A percentile compares a stretch with the other conserved stretches of the same genome.
Evolutionary conservation across 1,139 yeast genomes (phyloP).

Genomic region (Geotrichum histeridarum): DNA sequence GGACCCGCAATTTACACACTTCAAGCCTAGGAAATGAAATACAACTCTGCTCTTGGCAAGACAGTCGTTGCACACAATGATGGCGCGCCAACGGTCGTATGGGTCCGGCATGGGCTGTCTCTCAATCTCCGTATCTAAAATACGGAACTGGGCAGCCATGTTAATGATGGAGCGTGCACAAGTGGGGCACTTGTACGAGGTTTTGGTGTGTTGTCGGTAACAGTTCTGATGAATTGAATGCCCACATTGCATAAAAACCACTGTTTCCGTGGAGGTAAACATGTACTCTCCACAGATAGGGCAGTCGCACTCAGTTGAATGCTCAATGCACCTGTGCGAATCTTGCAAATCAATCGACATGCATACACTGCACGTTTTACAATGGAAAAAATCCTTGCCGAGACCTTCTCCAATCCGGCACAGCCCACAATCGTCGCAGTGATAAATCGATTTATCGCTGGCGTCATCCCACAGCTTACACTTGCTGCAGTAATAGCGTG

Average conservation of each 20-base stretch:
- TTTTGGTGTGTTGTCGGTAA: slow-evolving; percentile 70
- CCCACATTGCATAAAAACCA: slow-evolving; percentile 90
- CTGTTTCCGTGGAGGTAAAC: slow-evolving; percentile 79
- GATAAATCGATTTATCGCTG: slow-evolving; percentile 73
- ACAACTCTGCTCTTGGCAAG: slow-evolving; percentile 70
- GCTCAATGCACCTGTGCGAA: slow-evolving; percentile 76
- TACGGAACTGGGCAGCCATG: slow-evolving; percentile 83
- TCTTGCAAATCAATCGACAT: slow-evolving; percentile 72
- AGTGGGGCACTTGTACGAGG: slow-evolving; percentile 84
- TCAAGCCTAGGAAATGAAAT: slow-evolving; percentile 81
- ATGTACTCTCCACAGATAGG: slow-evolving; percentile 90
- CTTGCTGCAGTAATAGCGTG: slow-evolving; percentile 67
- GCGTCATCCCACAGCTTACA: slow-evolving; percentile 78
- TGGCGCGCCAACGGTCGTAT: slow-evolving; percentile 67
- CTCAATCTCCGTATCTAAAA: slow-evolving; percentile 74
- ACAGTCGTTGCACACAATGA: slow-evolving; percentile 83
- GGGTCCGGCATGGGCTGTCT: slow-evolving; percentile 79
- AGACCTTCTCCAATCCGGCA: slow-evolving; percentile 85
- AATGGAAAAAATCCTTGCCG: slow-evolving; percentile 85
- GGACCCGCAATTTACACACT: slow-evolving; percentile 80
- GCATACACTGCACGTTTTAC: slow-evolving; percentile 87
- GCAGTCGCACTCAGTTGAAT: slow-evolving; percentile 85
- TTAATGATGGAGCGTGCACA: slow-evolving; percentile 79
- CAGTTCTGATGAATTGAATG: slow-evolving; percentile 88
- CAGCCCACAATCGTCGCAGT: slow-evolving; percentile 88